Conservation (phyloP, 164 flowering plant species). For the Magnolia changhungtana region DNA sequence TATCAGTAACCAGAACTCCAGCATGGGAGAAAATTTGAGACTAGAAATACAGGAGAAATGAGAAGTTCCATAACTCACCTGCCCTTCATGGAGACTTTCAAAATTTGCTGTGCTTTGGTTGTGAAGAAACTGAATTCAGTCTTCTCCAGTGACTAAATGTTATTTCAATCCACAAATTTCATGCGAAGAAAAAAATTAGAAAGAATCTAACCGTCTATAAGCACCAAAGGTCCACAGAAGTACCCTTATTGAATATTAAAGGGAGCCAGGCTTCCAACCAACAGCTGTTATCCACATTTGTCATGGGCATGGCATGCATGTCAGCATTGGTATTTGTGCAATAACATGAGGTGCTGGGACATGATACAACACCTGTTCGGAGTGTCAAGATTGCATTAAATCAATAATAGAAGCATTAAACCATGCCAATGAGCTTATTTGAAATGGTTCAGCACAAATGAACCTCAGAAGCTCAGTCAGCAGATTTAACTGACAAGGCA, state of each 20-base stretch:
- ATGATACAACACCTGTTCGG: no score
- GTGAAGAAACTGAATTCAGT: slow-evolving; percentile 78
- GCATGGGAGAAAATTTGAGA: background rate
- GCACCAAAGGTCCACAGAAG: background rate
- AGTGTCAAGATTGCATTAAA: no score
- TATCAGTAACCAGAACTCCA: slow-evolving; percentile 5
- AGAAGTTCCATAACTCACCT: slow-evolving; percentile 36
- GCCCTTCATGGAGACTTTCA: slow-evolving; percentile 71
- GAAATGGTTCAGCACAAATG: no score
- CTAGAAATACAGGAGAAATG: background rate
- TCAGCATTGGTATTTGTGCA: no score
- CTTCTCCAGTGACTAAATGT: slow-evolving; percentile 75
- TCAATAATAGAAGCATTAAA: no score
- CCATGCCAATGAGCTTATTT: no score
- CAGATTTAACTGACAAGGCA: no score
- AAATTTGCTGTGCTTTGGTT: slow-evolving; percentile 92
- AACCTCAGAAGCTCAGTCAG: no score
- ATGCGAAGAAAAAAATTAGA: background rate
- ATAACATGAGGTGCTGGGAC: no score
- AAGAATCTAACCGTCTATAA: slow-evolving; percentile 5
- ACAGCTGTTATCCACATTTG: no score
- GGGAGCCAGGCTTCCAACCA: no score
- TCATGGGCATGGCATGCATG: no score
- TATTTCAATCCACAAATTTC: slow-evolving; percentile 6
- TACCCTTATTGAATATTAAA: background rate